A percentile compares a stretch with the other conserved stretches of the same genome.
Evolutionary conservation across 83 land plant genomes (phyloP).

Genomic region (Picea abies): DNA sequence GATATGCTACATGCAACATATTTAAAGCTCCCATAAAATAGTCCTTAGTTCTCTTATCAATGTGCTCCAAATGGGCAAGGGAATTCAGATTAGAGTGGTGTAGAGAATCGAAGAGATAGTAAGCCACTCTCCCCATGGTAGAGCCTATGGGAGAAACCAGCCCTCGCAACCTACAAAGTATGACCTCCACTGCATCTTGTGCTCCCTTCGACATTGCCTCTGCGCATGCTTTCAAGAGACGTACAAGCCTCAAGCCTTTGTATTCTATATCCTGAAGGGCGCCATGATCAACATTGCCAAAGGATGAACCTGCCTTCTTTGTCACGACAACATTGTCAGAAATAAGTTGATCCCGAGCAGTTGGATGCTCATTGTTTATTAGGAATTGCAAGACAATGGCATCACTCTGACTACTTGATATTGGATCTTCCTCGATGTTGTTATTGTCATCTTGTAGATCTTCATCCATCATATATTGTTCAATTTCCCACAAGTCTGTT

Average conservation of each 20-base stretch:
- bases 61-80: not conserved
- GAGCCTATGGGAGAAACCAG: slow-evolving; percentile 39
- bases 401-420: too few relatives aligned
- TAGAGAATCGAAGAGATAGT: slow-evolving; percentile 31
- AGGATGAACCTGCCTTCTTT: too few relatives aligned
- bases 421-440: too few relatives aligned
- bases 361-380: too few relatives aligned
- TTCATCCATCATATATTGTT: too few relatives aligned
- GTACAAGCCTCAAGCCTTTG: slow-evolving; percentile 50
- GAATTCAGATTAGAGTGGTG: not conserved
- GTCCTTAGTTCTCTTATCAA: too few relatives aligned
- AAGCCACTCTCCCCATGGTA: slow-evolving; percentile 31
- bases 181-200: slow-evolving; percentile 49
- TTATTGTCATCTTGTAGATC: too few relatives aligned
- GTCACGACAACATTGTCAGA: too few relatives aligned
- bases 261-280: not conserved
- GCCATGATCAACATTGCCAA: too few relatives aligned
- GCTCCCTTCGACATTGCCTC: slow-evolving; percentile 50
- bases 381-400: too few relatives aligned
- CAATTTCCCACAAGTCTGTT: too few relatives aligned
- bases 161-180: slow-evolving; percentile 68
- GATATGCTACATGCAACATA: slow-evolving; percentile 58
- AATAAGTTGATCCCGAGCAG: too few relatives aligned
- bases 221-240: slow-evolving; percentile 57
- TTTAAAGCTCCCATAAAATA: slow-evolving; percentile 37